Conservation (phyloP, 495 filamentous ascomycete genomes). For the Margaritispora aquatica region DNA sequence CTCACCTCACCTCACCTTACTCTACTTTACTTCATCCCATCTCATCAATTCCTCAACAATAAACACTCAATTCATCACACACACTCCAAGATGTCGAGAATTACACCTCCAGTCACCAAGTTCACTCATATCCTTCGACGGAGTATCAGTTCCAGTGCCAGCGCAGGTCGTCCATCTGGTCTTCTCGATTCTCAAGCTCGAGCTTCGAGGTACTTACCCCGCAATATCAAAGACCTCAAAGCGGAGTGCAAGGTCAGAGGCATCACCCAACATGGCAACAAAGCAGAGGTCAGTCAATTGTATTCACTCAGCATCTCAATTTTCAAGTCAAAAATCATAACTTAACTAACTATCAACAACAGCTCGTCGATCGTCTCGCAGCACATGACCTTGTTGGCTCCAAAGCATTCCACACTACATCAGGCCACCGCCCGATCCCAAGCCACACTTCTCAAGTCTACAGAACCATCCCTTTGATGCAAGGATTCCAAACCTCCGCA, state of each 20-base stretch:
- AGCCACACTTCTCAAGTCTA: background rate
- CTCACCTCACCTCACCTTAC: slow-evolving; percentile 27
- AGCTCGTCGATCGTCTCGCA: slow-evolving; percentile 23
- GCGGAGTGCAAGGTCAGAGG: slow-evolving; percentile 18
- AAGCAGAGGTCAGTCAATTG: slow-evolving; percentile 18
- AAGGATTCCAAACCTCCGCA: slow-evolving; percentile 23
- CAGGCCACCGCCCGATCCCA: slow-evolving; percentile 7
- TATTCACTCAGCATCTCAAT: background rate
- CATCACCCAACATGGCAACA: slow-evolving; percentile 14
- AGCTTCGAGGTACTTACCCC: slow-evolving; percentile 17
- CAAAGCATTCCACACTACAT: slow-evolving; percentile 12
- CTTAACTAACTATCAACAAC: too few species aligned
- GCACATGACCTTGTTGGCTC: slow-evolving; percentile 13
- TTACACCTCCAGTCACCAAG: slow-evolving; percentile 19
- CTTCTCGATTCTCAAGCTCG: slow-evolving; percentile 14
- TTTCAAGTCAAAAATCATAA: too few species aligned
- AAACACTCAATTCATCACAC: background rate
- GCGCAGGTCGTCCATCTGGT: slow-evolving; percentile 12
- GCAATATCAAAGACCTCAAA: slow-evolving; percentile 18
- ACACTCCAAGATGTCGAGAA: slow-evolving; percentile 17
- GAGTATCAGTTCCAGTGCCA: slow-evolving; percentile 16
- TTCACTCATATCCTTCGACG: slow-evolving; percentile 13
- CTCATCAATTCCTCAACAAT: slow-evolving; percentile 1
- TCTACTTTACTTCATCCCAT: slow-evolving; percentile 22
- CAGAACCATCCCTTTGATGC: slow-evolving; percentile 21